A percentile compares a stretch with the other conserved stretches of the same genome.
phyloP scores from a whole-genome alignment of 192 early-diverging fungal genomes.

The Gigaspora rosea region DNA sequence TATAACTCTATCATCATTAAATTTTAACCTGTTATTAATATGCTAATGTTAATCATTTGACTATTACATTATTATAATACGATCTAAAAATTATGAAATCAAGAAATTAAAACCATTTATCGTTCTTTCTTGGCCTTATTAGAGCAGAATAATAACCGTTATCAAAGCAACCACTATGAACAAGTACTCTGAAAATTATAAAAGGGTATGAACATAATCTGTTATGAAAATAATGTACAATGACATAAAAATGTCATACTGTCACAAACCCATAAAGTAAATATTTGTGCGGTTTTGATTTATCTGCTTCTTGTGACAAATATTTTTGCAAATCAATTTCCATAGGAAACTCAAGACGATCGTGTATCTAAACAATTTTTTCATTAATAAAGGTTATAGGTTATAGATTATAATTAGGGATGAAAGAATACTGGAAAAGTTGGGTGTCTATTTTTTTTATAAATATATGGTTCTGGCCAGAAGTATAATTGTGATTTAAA shows the following conservation, averaged over 20 bases:
- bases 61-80: too few relatives aligned
- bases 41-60: too few relatives aligned
- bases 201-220: too few relatives aligned
- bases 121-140: slow-evolving; percentile 76
- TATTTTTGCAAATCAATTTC: slow-evolving; percentile 86
- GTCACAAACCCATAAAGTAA: slow-evolving; percentile 75
- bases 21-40: slow-evolving; percentile 65
- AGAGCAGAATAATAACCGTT: slow-evolving; percentile 95
- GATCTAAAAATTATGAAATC: too few relatives aligned
- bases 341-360: slow-evolving; percentile 91
- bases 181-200: slow-evolving; percentile 72
- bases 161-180: slow-evolving; percentile 90
- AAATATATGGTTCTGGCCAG: too few relatives aligned
- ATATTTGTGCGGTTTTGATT: slow-evolving; percentile 72
- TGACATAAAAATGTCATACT: slow-evolving; percentile 36
- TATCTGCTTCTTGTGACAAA: slow-evolving; percentile 67
- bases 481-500: too few relatives aligned
- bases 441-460: too few relatives aligned
- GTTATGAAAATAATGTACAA: too few relatives aligned
- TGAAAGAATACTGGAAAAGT: too few relatives aligned
- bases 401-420: too few relatives aligned
- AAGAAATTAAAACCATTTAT: slow-evolving; percentile 62
- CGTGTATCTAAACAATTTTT: slow-evolving; percentile 71
- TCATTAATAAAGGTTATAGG: too few relatives aligned
- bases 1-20: slow-evolving; percentile 94